A percentile compares a stretch with the other conserved stretches of the same genome.
These are phyloP conservation scores for Syzygium oleosum DNA, from an alignment of 345 rosid genomes.

Conservation along the genomic window DNA sequence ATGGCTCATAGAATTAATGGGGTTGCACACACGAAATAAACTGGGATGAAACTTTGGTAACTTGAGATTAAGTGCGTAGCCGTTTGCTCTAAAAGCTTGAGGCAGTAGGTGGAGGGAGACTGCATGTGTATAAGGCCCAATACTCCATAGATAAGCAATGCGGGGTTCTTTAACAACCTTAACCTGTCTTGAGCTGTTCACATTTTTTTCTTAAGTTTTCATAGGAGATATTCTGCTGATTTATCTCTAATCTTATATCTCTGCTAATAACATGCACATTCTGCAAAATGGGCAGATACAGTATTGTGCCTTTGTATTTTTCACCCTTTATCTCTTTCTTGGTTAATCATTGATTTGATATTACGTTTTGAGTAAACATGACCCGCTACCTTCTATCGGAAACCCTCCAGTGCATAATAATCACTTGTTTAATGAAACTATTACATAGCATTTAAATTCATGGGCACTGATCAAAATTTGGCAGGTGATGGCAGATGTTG, in stretches of 20 bases:
- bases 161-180: not conserved
- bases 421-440: not conserved
- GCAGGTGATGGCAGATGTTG: conserved; percentile 90
- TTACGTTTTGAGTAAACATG: not conserved
- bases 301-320: not conserved
- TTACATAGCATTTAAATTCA: conserved; percentile 14
- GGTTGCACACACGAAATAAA: not conserved
- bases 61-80: not conserved
- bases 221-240: not conserved
- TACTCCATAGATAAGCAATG: not conserved
- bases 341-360: not conserved
- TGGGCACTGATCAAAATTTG: conserved; percentile 74
- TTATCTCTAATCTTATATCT: not conserved
- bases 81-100: not conserved
- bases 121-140: not conserved
- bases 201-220: not conserved
- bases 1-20: not conserved
- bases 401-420: not conserved
- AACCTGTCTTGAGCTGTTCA: not conserved
- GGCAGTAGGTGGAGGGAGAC: not conserved
- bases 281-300: not conserved
- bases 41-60: not conserved
- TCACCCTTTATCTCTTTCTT: not conserved
- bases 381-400: not conserved
- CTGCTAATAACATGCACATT: not conserved